Percentiles rank a stretch among this genome's conserved stretches.
Conservation (phyloP, 352 stramenopile genomes). For the Peronosclerospora sorghi region DNA sequence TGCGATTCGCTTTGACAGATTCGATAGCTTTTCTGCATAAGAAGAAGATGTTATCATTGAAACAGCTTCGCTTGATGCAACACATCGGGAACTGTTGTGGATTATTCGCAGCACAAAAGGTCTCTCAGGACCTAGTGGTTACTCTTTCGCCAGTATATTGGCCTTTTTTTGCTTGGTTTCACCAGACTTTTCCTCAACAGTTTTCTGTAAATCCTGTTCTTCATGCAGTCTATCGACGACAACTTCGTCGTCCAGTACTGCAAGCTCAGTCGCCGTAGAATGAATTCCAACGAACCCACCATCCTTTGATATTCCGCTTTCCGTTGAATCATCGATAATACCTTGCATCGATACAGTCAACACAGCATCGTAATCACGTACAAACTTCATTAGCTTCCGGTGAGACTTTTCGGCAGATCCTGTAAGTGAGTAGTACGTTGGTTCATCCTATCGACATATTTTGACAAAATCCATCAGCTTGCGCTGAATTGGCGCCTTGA, state of each 20-base stretch:
- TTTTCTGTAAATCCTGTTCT: slow-evolving; percentile 10
- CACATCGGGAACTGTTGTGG: slow-evolving; percentile 4
- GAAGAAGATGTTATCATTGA: slow-evolving; percentile 4
- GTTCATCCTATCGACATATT: slow-evolving; percentile 98
- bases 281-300: slow-evolving; percentile 67
- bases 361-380: slow-evolving; percentile 87
- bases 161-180: slow-evolving; percentile 5
- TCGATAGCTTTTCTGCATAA: slow-evolving; percentile 44
- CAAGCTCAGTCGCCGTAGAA: slow-evolving; percentile 54
- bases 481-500: slow-evolving; percentile 92
- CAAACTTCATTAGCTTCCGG: slow-evolving; percentile 96
- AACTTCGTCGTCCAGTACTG: slow-evolving; percentile 33
- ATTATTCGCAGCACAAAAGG: slow-evolving; percentile 15
- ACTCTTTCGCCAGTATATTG: slow-evolving; percentile 3
- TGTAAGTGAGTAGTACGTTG: slow-evolving; percentile 98
- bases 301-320: slow-evolving; percentile 74
- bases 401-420: slow-evolving; percentile 97
- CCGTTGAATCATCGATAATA: slow-evolving; percentile 81
- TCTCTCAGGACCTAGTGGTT: slow-evolving; percentile 8
- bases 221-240: slow-evolving; percentile 18
- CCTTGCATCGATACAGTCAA: slow-evolving; percentile 72
- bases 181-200: slow-evolving; percentile 1
- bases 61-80: neutral
- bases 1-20: slow-evolving; percentile 52
- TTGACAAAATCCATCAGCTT: slow-evolving; percentile 97